phyloP scores from a whole-genome alignment of 2,329 filamentous ascomycete genomes.

The Exophiala bonariae region DNA sequence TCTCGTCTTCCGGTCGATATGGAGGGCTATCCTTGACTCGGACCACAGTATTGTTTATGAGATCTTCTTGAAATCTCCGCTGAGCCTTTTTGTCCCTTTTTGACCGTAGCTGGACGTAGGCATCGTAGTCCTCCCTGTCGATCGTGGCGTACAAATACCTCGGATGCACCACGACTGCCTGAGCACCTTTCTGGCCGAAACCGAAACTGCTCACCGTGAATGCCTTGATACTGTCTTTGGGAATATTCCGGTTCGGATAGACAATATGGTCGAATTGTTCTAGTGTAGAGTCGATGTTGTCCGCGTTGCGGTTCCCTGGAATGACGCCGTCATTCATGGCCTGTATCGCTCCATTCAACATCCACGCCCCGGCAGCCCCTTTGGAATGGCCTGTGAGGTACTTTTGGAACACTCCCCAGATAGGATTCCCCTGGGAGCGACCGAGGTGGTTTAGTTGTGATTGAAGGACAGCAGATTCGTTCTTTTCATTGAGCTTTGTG shows the following conservation, averaged over 20 bases:
- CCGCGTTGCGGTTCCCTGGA: slow-evolving; percentile 94
- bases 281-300: slow-evolving; percentile 95
- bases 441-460: slow-evolving; percentile 94
- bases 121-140: too few species aligned
- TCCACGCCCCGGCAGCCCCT: slow-evolving; percentile 98
- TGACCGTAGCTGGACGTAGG: too few species aligned
- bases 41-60: too few species aligned
- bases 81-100: too few species aligned
- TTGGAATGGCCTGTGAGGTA: slow-evolving; percentile 98
- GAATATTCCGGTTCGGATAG: slow-evolving; percentile 90
- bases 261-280: slow-evolving; percentile 98
- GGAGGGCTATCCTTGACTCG: too few species aligned
- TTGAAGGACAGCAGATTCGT: slow-evolving; percentile 96
- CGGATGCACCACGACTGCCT: slow-evolving; percentile 3
- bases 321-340: slow-evolving; percentile 92
- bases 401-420: slow-evolving; percentile 98
- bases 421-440: slow-evolving; percentile 91
- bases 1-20: too few species aligned
- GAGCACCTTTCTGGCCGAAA: slow-evolving; percentile 46
- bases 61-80: too few species aligned
- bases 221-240: slow-evolving; percentile 97
- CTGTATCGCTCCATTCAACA: slow-evolving; percentile 98
- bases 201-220: slow-evolving; percentile 82
- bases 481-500: slow-evolving; percentile 98
- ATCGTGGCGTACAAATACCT: too few species aligned